phyloP scores from a whole-genome alignment of 352 stramenopile genomes.

The Ochromonadaceae sp. region DNA sequence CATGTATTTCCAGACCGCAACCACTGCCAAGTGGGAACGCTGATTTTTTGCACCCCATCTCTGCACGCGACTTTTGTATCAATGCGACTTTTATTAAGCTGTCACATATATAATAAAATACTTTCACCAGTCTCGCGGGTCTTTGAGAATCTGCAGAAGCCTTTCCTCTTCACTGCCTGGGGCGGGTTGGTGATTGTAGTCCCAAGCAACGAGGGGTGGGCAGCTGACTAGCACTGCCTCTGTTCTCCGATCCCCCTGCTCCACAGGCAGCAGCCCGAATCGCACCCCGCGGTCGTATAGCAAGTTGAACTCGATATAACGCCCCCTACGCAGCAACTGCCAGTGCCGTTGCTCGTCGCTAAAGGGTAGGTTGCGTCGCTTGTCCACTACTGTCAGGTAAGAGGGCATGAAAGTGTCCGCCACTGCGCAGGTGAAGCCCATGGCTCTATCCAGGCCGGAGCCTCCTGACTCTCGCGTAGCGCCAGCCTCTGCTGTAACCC shows the following conservation, averaged over 20 bases:
- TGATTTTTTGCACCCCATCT: too few species aligned
- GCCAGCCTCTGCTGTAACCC: too few species aligned
- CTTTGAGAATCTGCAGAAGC: slow-evolving; percentile 77
- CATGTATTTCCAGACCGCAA: too few species aligned
- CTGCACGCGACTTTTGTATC: too few species aligned
- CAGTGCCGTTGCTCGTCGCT: slow-evolving; percentile 89
- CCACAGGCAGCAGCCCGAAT: slow-evolving; percentile 87
- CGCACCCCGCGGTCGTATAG: slow-evolving; percentile 96
- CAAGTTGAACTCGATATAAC: slow-evolving; percentile 98
- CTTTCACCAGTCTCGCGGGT: slow-evolving; percentile 81
- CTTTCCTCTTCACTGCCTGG: slow-evolving; percentile 77
- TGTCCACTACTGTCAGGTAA: slow-evolving; percentile 88
- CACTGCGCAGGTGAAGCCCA: slow-evolving; percentile 23
- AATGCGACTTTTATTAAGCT: too few species aligned
- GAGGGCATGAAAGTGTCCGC: slow-evolving; percentile 48
- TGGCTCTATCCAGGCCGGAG: too few species aligned
- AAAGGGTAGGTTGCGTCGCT: slow-evolving; percentile 85
- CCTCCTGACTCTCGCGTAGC: too few species aligned
- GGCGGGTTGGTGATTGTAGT: slow-evolving; percentile 76
- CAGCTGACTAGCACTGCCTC: slow-evolving; percentile 98
- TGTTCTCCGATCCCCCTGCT: too few species aligned
- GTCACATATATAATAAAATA: background rate
- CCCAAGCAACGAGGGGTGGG: slow-evolving; percentile 82
- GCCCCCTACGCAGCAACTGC: slow-evolving; percentile 83
- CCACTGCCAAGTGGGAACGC: too few species aligned